A percentile compares a stretch with the other conserved stretches of the same genome.
Conservation (phyloP, 768 basidiomycete genomes). For the Lactarius hatsudake region DNA sequence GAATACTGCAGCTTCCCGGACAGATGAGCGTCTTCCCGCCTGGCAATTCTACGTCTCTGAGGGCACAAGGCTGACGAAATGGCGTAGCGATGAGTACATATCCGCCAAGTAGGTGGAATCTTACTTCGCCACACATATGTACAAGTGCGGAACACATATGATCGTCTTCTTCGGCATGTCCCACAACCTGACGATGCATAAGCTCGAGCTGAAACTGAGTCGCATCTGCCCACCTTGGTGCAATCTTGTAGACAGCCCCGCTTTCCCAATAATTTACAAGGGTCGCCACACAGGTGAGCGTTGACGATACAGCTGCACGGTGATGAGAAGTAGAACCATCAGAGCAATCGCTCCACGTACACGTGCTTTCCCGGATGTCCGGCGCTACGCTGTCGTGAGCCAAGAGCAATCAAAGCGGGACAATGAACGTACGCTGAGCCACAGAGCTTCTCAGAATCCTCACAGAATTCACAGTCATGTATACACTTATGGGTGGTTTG, state of each 20-base stretch:
- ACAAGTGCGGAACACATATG: constrained; percentile 55
- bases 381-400: constrained; percentile 38
- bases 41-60: background rate
- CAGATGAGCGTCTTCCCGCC: constrained; percentile 20
- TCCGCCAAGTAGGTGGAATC: background rate
- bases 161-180: constrained; percentile 47
- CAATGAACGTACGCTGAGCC: constrained; percentile 43
- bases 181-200: constrained; percentile 39
- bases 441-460: constrained; percentile 39
- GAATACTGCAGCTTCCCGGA: constrained; percentile 13
- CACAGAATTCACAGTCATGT: constrained; percentile 44
- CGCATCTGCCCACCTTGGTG: constrained; percentile 43
- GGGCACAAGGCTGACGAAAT: constrained; percentile 21
- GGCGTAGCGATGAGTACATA: background rate
- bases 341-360: constrained; percentile 34
- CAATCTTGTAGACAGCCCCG: constrained; percentile 53
- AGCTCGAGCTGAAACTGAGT: background rate
- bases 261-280: constrained; percentile 45
- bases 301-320: constrained; percentile 47
- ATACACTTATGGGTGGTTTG: constrained; percentile 47
- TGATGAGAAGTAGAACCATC: background rate
- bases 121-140: constrained; percentile 57
- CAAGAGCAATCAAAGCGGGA: background rate
- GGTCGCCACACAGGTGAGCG: constrained; percentile 52
- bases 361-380: constrained; percentile 56